Base-by-base conservation (phyloP, 345 rosid species). In the Ceriops decandra region DNA sequence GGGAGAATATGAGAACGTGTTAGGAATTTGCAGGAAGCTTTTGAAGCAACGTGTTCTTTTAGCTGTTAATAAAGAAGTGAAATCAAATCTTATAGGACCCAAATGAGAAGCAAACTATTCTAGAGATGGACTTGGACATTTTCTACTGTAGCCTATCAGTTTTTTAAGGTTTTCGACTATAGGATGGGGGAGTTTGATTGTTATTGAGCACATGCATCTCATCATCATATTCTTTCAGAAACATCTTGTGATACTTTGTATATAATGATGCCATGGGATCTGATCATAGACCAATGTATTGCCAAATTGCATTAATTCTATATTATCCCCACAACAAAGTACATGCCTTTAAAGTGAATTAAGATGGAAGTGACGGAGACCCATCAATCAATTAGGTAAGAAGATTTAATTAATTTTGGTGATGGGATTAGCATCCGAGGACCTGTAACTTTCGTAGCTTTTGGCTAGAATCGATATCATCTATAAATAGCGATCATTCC, bases 101-200 rank as follows among this genome's bases (percentile, higher is more conserved):
- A 62, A 36, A 19, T 17, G 35, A 67, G 21, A 7, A 56, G 20
- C 59, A 54, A 56, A 57, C 62, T 56, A 36, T 36, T 35, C 19
- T 5, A 10, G 42, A 57, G 62, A 67, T 16, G 59, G 30, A 19
- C 35, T 38, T 27, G n/a, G 15, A 26, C 15, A 31, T 52, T 67
- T 38, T 10, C 16, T 15, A 9, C 60, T 70, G 51, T 57, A 60
- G 20, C 57, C 22, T 24, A 49, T 47, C 35, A 56, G 65, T 52
- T 36, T 59, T 75, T 67, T 76, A 76, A 76, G 75, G 75, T 61
- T 76, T 70, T 61, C 28, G 66, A 65, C 75, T 70, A 62, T 70
- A 30, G 76, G 60, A 58, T 20, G 28, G 20, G 58, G 57, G 31
- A 59, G 35, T 24, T 56, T 56, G 49, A 42, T 63, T 28, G 20